Conservation (phyloP, 2,329 filamentous ascomycete species). For the Botrytis fabae region DNA sequence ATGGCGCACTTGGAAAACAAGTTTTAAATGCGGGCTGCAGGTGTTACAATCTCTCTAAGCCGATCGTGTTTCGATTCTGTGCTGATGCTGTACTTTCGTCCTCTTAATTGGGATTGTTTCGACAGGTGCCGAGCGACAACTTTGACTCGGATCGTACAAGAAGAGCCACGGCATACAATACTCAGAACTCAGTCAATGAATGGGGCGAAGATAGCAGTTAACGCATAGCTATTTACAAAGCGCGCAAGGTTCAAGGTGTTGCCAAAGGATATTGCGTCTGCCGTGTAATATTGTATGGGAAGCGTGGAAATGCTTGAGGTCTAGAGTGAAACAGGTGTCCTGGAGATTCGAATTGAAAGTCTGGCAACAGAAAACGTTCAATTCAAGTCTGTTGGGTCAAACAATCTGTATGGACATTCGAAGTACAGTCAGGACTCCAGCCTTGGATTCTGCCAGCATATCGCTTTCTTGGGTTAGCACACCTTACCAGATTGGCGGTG, state of each 20-base stretch:
- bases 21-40: not conserved
- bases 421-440: not conserved
- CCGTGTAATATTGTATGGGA: not conserved
- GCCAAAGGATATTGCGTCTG: not conserved
- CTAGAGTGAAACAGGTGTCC: not conserved
- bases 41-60: not conserved
- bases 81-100: not conserved
- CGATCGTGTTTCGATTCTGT: not conserved
- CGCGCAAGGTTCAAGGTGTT: not conserved
- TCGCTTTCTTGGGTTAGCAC: not conserved
- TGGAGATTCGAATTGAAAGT: not conserved
- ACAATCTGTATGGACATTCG: not conserved
- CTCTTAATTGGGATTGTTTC: not conserved
- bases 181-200: not conserved
- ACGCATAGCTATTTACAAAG: conserved; percentile 2
- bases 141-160: not conserved
- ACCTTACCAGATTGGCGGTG: not conserved
- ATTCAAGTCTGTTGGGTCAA: not conserved
- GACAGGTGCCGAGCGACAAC: not conserved
- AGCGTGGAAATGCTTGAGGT: not conserved
- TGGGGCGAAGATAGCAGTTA: not conserved
- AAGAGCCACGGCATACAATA: not conserved
- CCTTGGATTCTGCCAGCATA: not conserved
- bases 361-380: not conserved
- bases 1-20: not conserved